Evolutionary conservation across 768 basidiomycete genomes (phyloP).

Genomic region (Mycena epipterygia): DNA sequence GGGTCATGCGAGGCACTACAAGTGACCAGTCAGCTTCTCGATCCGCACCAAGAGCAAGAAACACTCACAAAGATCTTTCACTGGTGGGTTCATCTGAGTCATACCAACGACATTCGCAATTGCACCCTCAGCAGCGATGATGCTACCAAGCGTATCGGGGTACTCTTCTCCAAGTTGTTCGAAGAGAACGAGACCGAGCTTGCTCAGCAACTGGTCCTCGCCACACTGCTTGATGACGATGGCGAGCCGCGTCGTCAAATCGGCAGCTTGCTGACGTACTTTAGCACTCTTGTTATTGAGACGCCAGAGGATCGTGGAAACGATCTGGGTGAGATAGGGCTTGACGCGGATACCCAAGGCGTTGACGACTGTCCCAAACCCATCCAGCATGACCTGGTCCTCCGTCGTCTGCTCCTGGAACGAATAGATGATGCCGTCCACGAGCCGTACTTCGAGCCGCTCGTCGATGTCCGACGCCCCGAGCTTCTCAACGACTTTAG

Average conservation of each 20-base stretch:
- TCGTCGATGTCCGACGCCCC: constrained; percentile 99
- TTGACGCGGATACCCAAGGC: constrained; percentile 97
- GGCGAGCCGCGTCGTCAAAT: constrained; percentile 94
- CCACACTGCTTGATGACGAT: constrained; percentile 99
- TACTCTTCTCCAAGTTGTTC: constrained; percentile 99
- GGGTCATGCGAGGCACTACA: constrained; percentile 98
- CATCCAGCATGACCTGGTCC: constrained; percentile 99
- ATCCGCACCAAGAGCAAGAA: constrained; percentile 4
- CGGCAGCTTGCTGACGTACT: constrained; percentile 99
- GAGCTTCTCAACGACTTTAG: constrained; percentile 92
- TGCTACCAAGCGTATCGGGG: constrained; percentile 98
- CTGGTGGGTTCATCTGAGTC: constrained; percentile 99
- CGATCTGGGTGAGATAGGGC: constrained; percentile 98
- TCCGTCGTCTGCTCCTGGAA: constrained; percentile 99
- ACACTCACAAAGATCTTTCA: constrained; percentile 95
- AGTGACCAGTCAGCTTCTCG: constrained; percentile 20
- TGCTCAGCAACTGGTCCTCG: constrained; percentile 95
- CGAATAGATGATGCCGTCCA: constrained; percentile 98
- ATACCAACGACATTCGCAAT: constrained; percentile 99
- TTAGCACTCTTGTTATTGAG: constrained; percentile 99
- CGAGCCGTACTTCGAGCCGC: constrained; percentile 91
- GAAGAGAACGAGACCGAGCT: constrained; percentile 96
- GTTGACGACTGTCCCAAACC: constrained; percentile 97
- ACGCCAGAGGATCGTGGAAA: constrained; percentile 99
- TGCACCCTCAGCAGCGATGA: constrained; percentile 98